A percentile compares a stretch with the other conserved stretches of the same genome.
These are phyloP conservation scores for Colletotrichum melonis DNA, from an alignment of 2,329 filamentous ascomycete genomes.

Conservation along the genomic window DNA sequence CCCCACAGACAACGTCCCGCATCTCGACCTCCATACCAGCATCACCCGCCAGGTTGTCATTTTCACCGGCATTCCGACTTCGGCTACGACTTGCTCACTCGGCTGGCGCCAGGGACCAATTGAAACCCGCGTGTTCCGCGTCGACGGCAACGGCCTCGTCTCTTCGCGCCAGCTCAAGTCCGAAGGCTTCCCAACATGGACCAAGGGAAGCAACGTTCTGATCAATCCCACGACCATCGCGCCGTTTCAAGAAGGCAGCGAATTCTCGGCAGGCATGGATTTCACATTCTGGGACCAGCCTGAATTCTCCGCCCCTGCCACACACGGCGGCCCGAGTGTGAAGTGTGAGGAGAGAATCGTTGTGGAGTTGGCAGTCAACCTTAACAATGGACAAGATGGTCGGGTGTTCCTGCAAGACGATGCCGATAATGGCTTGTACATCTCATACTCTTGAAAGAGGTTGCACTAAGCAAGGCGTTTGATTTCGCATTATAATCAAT, in stretches of 20 bases:
- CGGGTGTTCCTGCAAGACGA: slow-evolving; percentile 21
- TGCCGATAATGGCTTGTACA: slow-evolving; percentile 23
- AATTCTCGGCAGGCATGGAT: slow-evolving; percentile 5
- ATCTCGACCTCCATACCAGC: slow-evolving; percentile 40
- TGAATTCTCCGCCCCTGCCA: neutral
- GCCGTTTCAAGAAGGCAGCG: neutral
- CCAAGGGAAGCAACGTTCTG: neutral
- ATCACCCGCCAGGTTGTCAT: slow-evolving; percentile 43
- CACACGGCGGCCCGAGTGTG: slow-evolving; percentile 17
- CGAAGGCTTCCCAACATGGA: slow-evolving; percentile 23
- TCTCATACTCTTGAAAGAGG: slow-evolving; percentile 6
- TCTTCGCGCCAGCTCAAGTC: slow-evolving; percentile 22
- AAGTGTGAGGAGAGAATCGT: slow-evolving; percentile 17
- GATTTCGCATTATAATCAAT: too few relatives aligned
- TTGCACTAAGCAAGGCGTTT: too few relatives aligned
- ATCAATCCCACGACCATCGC: slow-evolving; percentile 24
- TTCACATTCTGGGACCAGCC: slow-evolving; percentile 25
- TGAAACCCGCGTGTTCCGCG: slow-evolving; percentile 50
- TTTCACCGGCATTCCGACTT: slow-evolving; percentile 45
- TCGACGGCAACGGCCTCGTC: slow-evolving; percentile 43
- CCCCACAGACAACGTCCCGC: slow-evolving; percentile 32
- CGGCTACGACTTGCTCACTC: slow-evolving; percentile 43
- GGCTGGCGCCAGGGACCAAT: slow-evolving; percentile 48
- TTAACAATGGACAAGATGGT: slow-evolving; percentile 11
- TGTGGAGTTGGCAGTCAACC: slow-evolving; percentile 25